Conservation (phyloP, 2,329 filamentous ascomycete species). For the Emydomyces testavorans region DNA sequence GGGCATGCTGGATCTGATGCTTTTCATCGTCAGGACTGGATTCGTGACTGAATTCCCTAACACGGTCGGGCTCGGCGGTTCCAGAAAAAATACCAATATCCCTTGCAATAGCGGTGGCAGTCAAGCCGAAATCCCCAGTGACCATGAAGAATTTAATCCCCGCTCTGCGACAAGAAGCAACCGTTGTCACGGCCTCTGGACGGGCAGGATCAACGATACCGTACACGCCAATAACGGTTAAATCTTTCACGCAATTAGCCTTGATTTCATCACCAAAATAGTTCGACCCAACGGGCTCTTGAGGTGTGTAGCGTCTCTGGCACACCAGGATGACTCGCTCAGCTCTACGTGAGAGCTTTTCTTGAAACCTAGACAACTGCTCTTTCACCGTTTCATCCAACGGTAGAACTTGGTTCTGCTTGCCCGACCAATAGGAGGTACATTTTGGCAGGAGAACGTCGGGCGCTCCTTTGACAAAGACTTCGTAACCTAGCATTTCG, state of each 20-base stretch:
- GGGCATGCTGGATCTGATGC: slow-evolving; percentile 22
- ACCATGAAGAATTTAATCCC: slow-evolving; percentile 37
- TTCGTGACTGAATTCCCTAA: slow-evolving; percentile 38
- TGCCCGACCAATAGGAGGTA: slow-evolving; percentile 42
- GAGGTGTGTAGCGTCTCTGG: slow-evolving; percentile 44
- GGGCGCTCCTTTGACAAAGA: slow-evolving; percentile 62
- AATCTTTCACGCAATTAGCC: slow-evolving; percentile 30
- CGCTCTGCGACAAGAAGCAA: slow-evolving; percentile 27
- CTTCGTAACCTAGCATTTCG: slow-evolving; percentile 9
- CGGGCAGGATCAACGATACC: slow-evolving; percentile 37
- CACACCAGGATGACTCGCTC: slow-evolving; percentile 60
- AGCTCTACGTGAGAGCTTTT: slow-evolving; percentile 56
- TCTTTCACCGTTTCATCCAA: slow-evolving; percentile 41
- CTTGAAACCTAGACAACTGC: slow-evolving; percentile 50
- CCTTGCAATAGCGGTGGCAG: slow-evolving; percentile 32
- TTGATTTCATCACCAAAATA: slow-evolving; percentile 43
- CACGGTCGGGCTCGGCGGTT: slow-evolving; percentile 42
- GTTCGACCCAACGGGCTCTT: slow-evolving; percentile 36
- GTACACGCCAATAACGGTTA: slow-evolving; percentile 43
- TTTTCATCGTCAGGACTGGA: slow-evolving; percentile 29
- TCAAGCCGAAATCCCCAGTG: slow-evolving; percentile 34
- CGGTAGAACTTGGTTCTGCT: slow-evolving; percentile 43
- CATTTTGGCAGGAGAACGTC: slow-evolving; percentile 60
- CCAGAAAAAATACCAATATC: slow-evolving; percentile 29
- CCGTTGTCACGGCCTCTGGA: slow-evolving; percentile 27